A percentile compares a stretch with the other conserved stretches of the same genome.
Conservation (phyloP, 1,284 basidiomycete species). For the Irpex lacteus region DNA sequence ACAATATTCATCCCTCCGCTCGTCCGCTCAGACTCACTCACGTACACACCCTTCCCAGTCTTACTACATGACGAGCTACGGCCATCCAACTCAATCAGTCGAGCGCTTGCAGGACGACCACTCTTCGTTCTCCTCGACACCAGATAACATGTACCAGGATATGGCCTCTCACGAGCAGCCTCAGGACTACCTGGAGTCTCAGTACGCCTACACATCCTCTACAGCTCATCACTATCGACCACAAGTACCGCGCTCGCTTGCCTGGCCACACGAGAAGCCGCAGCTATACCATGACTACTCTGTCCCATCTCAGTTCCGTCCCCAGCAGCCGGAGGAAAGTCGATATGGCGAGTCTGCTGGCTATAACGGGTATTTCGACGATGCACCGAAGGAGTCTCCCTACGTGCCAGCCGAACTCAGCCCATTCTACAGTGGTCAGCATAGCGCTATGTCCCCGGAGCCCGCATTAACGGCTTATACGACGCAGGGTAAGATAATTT, state of each 20-base stretch:
- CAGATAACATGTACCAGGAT: background rate
- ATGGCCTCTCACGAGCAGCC: slow-evolving; percentile 1
- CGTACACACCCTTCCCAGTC: slow-evolving; percentile 1
- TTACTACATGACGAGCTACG: slow-evolving; percentile 3
- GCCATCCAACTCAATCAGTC: background rate
- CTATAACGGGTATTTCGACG: background rate
- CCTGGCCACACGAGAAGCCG: background rate
- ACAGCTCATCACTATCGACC: background rate
- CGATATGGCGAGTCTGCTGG: background rate
- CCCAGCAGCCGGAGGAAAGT: background rate
- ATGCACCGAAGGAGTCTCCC: background rate
- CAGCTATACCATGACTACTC: slow-evolving; percentile 4
- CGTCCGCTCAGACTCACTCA: slow-evolving; percentile 8
- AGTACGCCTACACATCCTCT: slow-evolving; percentile 2
- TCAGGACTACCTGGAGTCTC: slow-evolving; percentile 5
- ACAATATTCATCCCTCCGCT: slow-evolving; percentile 7
- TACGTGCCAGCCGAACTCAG: slow-evolving; percentile 1
- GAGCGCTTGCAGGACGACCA: slow-evolving; percentile 3
- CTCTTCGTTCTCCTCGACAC: slow-evolving; percentile 10
- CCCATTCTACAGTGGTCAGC: slow-evolving; percentile 4
- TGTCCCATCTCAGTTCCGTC: background rate
- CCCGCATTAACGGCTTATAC: slow-evolving; percentile 8
- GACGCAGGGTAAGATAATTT: slow-evolving; percentile 7
- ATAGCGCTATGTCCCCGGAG: background rate
- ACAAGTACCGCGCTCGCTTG: slow-evolving; percentile 5